Conservation (phyloP, 2,329 filamentous ascomycete genomes). For the Penicillium sp. region DNA sequence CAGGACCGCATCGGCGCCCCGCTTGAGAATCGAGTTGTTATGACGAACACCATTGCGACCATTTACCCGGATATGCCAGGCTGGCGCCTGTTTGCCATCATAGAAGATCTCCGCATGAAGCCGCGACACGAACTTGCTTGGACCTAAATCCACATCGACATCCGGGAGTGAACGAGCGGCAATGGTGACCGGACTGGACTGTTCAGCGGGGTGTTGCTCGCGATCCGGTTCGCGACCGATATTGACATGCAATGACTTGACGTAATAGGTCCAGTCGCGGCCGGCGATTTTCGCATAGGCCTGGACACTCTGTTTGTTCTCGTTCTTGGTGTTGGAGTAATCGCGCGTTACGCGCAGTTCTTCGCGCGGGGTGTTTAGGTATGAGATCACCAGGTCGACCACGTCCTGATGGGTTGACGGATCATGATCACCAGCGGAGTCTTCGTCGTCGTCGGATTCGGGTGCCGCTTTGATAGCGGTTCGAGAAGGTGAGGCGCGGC, state of each 20-base stretch:
- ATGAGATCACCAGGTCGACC: constrained; percentile 50
- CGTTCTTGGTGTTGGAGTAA: constrained; percentile 47
- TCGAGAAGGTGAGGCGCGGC: constrained; percentile 33
- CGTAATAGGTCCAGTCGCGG: constrained; percentile 54
- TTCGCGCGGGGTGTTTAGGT: constrained; percentile 45
- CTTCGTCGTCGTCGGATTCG: constrained; percentile 41
- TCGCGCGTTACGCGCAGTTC: constrained; percentile 46
- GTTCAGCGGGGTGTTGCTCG: constrained; percentile 43
- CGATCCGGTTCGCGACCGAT: constrained; percentile 52
- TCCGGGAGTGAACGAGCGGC: constrained; percentile 47
- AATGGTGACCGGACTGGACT: constrained; percentile 49
- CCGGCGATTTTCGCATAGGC: constrained; percentile 55
- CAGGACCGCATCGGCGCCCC: constrained; percentile 65
- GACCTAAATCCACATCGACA: constrained; percentile 85
- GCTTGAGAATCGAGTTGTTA: constrained; percentile 70
- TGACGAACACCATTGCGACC: constrained; percentile 89
- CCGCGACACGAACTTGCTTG: constrained; percentile 78
- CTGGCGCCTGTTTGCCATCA: constrained; percentile 61
- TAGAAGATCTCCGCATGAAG: constrained; percentile 75
- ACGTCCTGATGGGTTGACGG: constrained; percentile 45
- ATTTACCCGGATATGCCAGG: constrained; percentile 84
- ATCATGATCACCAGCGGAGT: constrained; percentile 45
- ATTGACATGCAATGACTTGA: constrained; percentile 50
- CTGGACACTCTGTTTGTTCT: constrained; percentile 48
- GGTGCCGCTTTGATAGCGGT: constrained; percentile 33